phyloP scores from a whole-genome alignment of 495 filamentous ascomycete species.

The Penicillium maclennaniae region DNA sequence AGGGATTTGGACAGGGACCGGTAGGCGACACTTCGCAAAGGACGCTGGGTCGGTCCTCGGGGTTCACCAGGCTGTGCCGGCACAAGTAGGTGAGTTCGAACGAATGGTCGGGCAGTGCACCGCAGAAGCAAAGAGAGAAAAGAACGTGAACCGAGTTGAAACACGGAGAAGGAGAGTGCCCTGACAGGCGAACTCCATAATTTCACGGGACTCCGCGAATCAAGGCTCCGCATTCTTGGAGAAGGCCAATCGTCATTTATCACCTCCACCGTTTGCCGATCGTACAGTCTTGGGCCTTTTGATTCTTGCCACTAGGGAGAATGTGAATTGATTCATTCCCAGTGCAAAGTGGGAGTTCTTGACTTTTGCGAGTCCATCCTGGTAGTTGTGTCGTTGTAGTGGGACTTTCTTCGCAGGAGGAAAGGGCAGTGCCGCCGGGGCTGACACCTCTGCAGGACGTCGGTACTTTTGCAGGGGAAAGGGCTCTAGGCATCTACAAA shows the following conservation, averaged over 20 bases:
- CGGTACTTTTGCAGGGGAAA: no score
- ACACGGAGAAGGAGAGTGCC: conserved; percentile 19
- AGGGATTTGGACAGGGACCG: not conserved
- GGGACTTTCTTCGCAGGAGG: no score
- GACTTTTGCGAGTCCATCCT: no score
- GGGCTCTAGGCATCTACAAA: no score
- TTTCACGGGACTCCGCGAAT: conserved; percentile 12
- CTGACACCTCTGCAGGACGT: no score
- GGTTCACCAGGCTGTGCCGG: not conserved
- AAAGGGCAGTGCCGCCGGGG: no score
- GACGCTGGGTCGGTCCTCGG: not conserved
- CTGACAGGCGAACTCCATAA: conserved; percentile 10
- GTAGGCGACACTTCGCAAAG: not conserved
- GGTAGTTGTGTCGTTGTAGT: no score
- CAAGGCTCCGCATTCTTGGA: conserved; percentile 16
- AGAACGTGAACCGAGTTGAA: not conserved
- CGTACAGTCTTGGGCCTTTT: conserved; percentile 5
- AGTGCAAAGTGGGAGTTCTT: no score
- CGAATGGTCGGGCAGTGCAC: conserved; percentile 6
- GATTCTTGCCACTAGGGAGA: not conserved
- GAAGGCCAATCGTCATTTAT: conserved; percentile 25
- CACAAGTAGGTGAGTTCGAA: not conserved
- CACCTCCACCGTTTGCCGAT: conserved; percentile 28
- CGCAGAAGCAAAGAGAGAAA: not conserved
- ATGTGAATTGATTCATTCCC: conserved; percentile 1